phyloP scores from a whole-genome alignment of 352 stramenopile species.

The Phytophthora pini region DNA sequence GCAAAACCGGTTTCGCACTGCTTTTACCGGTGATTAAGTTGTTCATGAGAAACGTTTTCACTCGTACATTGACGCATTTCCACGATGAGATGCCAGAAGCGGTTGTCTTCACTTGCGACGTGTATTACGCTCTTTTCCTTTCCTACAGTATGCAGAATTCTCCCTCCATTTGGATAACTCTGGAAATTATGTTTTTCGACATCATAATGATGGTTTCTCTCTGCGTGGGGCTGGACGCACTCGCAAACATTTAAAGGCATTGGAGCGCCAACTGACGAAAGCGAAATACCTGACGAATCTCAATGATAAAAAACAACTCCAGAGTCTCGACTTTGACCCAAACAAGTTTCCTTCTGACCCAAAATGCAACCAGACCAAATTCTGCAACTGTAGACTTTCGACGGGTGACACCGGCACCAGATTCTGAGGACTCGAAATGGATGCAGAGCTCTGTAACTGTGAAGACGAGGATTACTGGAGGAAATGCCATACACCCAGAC shows the following conservation, averaged over 20 bases:
- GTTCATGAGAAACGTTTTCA: conserved; percentile 5
- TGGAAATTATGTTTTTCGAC: conserved; percentile 12
- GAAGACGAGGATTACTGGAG: background rate
- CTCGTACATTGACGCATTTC: background rate
- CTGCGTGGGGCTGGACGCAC: background rate
- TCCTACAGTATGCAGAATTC: conserved; percentile 20
- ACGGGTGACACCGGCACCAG: background rate
- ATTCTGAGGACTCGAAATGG: background rate
- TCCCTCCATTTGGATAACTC: conserved; percentile 5
- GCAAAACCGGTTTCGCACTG: background rate
- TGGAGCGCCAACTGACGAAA: conserved; percentile 1
- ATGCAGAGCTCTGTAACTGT: background rate
- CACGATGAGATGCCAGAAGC: background rate
- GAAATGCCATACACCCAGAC: background rate
- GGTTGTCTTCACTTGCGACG: conserved; percentile 6
- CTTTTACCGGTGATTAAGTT: background rate
- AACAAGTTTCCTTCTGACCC: background rate
- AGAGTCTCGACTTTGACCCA: background rate
- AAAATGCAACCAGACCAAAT: background rate
- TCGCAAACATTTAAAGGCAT: background rate
- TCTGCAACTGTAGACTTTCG: background rate
- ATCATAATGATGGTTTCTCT: background rate
- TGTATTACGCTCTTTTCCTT: conserved; percentile 5
- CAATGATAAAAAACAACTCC: background rate
- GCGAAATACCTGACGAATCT: background rate